Percentiles rank a stretch among this genome's conserved stretches.
phyloP scores from a whole-genome alignment of 2,329 filamentous ascomycete genomes.

The Nemania sp. region DNA sequence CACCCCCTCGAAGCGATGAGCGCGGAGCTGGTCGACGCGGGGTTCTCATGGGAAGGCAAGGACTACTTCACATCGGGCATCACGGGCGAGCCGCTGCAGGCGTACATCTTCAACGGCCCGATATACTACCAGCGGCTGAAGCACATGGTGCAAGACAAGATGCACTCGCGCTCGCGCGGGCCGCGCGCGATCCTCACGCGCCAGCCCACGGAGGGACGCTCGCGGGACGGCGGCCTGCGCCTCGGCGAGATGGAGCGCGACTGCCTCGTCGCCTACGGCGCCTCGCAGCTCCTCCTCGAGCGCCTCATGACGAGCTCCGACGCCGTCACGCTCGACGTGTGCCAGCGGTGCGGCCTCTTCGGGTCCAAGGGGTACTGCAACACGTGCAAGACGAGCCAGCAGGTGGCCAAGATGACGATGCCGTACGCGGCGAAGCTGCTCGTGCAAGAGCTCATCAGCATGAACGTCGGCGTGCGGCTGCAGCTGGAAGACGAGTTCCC shows the following conservation, averaged over 20 bases:
- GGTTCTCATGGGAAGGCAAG: conserved; percentile 96
- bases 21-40: conserved; percentile 78
- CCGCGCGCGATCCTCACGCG: conserved; percentile 90
- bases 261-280: conserved; percentile 95
- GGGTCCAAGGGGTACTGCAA: conserved; percentile 95
- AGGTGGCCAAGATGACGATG: conserved; percentile 91
- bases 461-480: conserved; percentile 95
- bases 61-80: conserved; percentile 95
- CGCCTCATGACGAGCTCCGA: conserved; percentile 94
- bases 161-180: conserved; percentile 92
- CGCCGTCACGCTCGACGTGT: conserved; percentile 88
- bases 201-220: conserved; percentile 94
- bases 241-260: conserved; percentile 99
- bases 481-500: conserved; percentile 95
- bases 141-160: conserved; percentile 99
- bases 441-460: conserved; percentile 93
- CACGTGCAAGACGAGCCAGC: conserved; percentile 82
- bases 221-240: conserved; percentile 86
- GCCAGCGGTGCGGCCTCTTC: conserved; percentile 91
- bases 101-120: conserved; percentile 97
- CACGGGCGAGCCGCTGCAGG: conserved; percentile 89
- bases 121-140: conserved; percentile 99
- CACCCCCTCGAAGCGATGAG: conserved; percentile 88
- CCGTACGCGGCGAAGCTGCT: conserved; percentile 96
- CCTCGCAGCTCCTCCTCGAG: conserved; percentile 88